These are phyloP conservation scores for Bryoerythrophyllum caledonicum DNA, from an alignment of 225 moss, liverwort and hornwort genomes.

Conservation along the genomic window DNA sequence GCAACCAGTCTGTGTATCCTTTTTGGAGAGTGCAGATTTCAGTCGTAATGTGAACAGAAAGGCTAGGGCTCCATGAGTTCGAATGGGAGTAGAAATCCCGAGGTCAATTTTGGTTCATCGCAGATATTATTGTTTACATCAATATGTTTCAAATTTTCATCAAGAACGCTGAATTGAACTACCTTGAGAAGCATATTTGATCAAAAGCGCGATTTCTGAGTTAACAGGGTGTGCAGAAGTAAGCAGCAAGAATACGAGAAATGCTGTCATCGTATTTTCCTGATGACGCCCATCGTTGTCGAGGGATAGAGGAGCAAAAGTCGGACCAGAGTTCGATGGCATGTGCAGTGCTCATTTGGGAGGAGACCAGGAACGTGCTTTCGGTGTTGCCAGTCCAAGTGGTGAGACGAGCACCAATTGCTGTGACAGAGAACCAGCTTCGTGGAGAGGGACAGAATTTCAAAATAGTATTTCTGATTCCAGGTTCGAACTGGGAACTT, in stretches of 20 bases:
- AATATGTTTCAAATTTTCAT: too few relatives aligned
- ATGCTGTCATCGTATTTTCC: background rate
- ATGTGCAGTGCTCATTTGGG: too few relatives aligned
- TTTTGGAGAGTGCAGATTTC: background rate
- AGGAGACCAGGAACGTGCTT: background rate
- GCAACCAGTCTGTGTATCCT: background rate
- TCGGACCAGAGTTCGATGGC: too few relatives aligned
- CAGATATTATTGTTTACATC: too few relatives aligned
- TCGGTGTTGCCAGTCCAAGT: background rate
- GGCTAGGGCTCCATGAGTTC: too few relatives aligned
- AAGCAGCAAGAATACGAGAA: too few relatives aligned
- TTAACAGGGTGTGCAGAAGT: background rate
- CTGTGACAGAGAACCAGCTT: background rate
- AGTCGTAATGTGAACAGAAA: background rate
- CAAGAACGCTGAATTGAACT: too few relatives aligned
- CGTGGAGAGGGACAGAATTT: background rate
- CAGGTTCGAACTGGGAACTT: slow-evolving; percentile 17
- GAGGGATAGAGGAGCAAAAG: background rate
- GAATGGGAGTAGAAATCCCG: too few relatives aligned
- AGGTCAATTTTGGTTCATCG: too few relatives aligned
- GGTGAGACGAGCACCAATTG: background rate
- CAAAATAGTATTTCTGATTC: background rate
- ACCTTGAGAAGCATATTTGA: too few relatives aligned
- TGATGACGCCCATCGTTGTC: background rate
- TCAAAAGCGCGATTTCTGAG: background rate